A percentile compares a stretch with the other conserved stretches of the same genome.
Conservation (phyloP, 495 filamentous ascomycete species). For the Penicillium flavigenum region DNA sequence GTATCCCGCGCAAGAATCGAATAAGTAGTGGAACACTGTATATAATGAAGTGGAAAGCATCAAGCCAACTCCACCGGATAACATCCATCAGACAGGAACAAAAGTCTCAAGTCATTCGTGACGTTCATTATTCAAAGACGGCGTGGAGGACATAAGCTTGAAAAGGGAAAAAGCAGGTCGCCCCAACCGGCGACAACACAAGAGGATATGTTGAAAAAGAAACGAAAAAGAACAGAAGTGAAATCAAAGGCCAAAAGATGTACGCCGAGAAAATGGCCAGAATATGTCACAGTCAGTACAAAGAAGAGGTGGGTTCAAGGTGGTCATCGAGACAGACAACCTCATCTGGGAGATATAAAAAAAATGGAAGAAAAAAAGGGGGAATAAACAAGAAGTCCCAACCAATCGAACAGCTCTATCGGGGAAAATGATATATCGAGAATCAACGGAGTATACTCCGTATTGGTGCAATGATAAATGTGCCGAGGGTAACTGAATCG, state of each 20-base stretch:
- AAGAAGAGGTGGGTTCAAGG: conserved; percentile 10
- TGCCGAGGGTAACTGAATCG: not conserved
- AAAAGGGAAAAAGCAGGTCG: conserved; percentile 7
- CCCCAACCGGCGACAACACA: conserved; percentile 15
- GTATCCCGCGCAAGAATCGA: conserved; percentile 12
- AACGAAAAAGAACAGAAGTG: conserved; percentile 5
- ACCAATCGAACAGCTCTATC: not conserved
- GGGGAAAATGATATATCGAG: conserved; percentile 12
- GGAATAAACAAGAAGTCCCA: not conserved
- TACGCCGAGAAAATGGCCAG: conserved; percentile 20
- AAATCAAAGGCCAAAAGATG: conserved; percentile 12
- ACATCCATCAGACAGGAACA: conserved; percentile 12
- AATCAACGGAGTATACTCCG: not conserved
- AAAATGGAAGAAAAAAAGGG: not conserved
- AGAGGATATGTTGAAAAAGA: conserved; percentile 15
- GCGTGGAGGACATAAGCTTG: conserved; percentile 24
- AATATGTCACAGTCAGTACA: conserved; percentile 16
- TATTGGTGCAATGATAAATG: conserved; percentile 3
- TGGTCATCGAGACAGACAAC: not conserved
- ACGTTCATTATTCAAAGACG: conserved; percentile 30
- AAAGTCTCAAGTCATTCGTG: conserved; percentile 25
- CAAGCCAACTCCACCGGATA: conserved; percentile 9
- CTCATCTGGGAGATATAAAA: not conserved
- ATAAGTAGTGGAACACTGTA: conserved; percentile 19
- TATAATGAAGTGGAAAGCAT: conserved; percentile 21